These are phyloP conservation scores for Plectosphaerella cucumerina DNA, from an alignment of 2,329 filamentous ascomycete species.

Conservation along the genomic window DNA sequence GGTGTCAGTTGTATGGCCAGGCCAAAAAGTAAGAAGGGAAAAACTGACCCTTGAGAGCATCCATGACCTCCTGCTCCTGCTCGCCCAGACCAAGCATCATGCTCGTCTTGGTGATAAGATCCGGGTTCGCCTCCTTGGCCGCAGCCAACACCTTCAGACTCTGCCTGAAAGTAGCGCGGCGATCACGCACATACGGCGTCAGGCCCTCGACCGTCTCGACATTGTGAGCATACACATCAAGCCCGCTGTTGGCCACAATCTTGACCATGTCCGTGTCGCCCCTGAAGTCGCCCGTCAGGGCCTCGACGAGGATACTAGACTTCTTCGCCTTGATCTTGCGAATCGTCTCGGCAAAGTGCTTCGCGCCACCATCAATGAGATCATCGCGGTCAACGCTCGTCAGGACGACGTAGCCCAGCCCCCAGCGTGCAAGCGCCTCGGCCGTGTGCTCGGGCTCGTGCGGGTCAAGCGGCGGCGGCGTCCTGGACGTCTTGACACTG, in stretches of 20 bases:
- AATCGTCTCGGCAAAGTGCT: constrained; percentile 91
- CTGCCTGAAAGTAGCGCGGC: constrained; percentile 84
- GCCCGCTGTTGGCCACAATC: constrained; percentile 77
- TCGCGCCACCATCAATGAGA: constrained; percentile 79
- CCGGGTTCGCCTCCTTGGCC: constrained; percentile 70
- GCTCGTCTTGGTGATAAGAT: constrained; percentile 96
- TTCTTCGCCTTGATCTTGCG: constrained; percentile 86
- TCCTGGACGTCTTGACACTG: constrained; percentile 83
- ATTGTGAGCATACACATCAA: constrained; percentile 97
- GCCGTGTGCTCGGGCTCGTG: constrained; percentile 97
- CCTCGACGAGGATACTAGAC: constrained; percentile 74
- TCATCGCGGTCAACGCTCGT: constrained; percentile 95
- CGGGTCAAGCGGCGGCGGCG: constrained; percentile 76
- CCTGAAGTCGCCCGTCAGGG: constrained; percentile 80
- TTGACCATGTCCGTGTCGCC: constrained; percentile 85
- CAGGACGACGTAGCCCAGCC: constrained; percentile 90
- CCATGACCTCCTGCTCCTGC: constrained; percentile 79
- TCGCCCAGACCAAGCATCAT: constrained; percentile 96
- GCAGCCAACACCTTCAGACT: constrained; percentile 74
- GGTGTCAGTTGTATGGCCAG: no score
- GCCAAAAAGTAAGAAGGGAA: background rate
- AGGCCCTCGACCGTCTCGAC: constrained; percentile 91
- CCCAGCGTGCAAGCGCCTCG: constrained; percentile 89
- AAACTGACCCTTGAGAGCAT: constrained; percentile 62
- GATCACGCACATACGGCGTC: constrained; percentile 85